A percentile compares a stretch with the other conserved stretches of the same genome.
These are phyloP conservation scores for Acanthamoeba lenticulata DNA, from an alignment of 208 protist species.

Conservation along the genomic window DNA sequence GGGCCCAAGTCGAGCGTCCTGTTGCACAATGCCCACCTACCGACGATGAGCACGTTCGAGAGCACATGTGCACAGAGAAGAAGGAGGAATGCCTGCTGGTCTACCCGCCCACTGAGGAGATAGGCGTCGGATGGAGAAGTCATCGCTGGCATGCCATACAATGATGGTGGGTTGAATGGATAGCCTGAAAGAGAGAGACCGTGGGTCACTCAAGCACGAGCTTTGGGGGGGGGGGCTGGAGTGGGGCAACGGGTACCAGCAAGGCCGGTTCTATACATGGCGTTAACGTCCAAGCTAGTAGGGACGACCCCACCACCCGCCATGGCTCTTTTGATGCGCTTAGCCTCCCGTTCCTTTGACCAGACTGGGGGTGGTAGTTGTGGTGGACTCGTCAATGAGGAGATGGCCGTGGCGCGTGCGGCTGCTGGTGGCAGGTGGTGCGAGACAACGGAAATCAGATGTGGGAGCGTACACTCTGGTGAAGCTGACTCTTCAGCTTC, in stretches of 20 bases:
- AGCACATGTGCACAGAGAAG: too few relatives aligned
- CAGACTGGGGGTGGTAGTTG: not conserved
- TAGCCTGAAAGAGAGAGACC: not conserved
- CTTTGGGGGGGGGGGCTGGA: not conserved
- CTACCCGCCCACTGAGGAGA: not conserved
- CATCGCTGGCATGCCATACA: constrained; percentile 36
- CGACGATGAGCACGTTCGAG: too few relatives aligned
- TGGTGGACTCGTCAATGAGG: not conserved
- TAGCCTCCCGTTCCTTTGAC: constrained; percentile 27
- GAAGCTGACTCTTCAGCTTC: constrained; percentile 36
- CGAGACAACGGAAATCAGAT: too few relatives aligned
- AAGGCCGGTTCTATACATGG: not conserved
- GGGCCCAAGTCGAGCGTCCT: not conserved
- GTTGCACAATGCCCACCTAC: too few relatives aligned
- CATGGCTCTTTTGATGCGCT: constrained; percentile 30
- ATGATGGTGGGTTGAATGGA: constrained; percentile 2
- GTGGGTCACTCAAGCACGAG: not conserved
- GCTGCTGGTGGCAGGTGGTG: too few relatives aligned
- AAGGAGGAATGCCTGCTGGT: not conserved
- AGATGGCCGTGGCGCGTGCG: not conserved
- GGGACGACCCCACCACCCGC: not conserved
- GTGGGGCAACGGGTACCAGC: not conserved
- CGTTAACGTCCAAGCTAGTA: not conserved
- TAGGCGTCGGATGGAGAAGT: not conserved
- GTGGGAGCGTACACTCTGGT: not conserved